Conservation (phyloP, 768 basidiomycete species). For the Leccinum aurantiacum region DNA sequence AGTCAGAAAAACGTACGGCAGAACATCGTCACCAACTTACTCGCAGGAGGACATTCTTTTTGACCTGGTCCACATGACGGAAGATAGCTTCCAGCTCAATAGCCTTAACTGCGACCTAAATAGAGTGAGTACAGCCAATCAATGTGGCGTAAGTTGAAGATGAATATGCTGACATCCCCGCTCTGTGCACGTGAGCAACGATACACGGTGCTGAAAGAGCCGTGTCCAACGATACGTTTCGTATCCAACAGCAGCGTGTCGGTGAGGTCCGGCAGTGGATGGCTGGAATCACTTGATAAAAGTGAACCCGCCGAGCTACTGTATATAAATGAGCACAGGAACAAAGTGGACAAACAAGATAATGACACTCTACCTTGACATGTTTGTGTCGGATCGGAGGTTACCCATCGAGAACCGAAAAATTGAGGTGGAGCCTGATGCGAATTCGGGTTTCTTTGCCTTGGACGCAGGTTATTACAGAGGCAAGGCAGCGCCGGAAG, state of each 20-base stretch:
- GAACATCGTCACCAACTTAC: not conserved
- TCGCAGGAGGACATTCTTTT: not conserved
- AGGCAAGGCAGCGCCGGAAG: not conserved
- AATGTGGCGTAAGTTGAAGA: no score
- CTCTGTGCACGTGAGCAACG: not conserved
- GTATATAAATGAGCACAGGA: not conserved
- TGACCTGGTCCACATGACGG: no score
- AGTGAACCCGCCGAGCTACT: not conserved
- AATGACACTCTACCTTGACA: not conserved
- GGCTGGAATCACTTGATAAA: not conserved
- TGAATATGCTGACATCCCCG: not conserved
- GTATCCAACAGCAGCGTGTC: not conserved
- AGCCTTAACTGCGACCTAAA: slow-evolving; percentile 10
- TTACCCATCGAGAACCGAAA: not conserved
- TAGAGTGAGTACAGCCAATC: not conserved
- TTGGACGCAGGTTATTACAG: not conserved
- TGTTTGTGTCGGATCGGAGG: not conserved
- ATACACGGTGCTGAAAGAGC: slow-evolving; percentile 1
- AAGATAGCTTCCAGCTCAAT: not conserved
- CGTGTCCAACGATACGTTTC: not conserved
- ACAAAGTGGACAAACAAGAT: not conserved
- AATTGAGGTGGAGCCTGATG: not conserved
- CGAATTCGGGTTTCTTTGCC: not conserved
- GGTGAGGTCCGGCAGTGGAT: slow-evolving; percentile 3
- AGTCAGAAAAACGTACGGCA: not conserved